Evolutionary conservation across 495 filamentous ascomycete genomes (phyloP), one percentile per base, ranked within the genome.

Genomic region (Hapsidospora chrysogenum): DNA sequence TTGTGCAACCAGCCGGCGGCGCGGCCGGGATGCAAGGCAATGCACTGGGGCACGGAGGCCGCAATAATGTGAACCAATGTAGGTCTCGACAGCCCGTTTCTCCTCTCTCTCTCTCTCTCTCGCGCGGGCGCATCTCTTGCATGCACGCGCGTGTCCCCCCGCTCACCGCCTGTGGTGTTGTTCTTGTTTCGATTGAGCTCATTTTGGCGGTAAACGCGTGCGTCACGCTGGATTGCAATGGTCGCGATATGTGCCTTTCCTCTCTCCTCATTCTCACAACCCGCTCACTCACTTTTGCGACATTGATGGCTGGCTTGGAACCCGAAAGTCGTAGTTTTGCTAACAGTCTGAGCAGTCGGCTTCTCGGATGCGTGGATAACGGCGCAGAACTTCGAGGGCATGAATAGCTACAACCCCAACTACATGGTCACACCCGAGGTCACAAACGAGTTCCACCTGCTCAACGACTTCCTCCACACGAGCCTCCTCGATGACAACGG

Each of bases 371-470:
- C 59, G 72, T 59, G 69, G 72, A 35, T 74, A 62, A 47, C 55
- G 39, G 51, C 52, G 36, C 80, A 81, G 42, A 87, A 74, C 46
- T 89, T 79, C 50, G 78, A 87, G 60, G 85, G 92, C 51, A 92
- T 93, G 78, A 85, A 94, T 58, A 79, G 70, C 46, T 84, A 85
- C 47, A 81, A 95, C 58, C 80, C 85, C 36, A 85, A 79, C 45
- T 95, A 89, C 61, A 85, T 93, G 80, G 87, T 95, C 59, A 77
- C 85, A 17, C 83, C 83, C 38, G 89, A 99, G 53, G 80, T 93
- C 40, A 84, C 80, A 19, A 85, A 83, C 53, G 89, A 99, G 57
- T 95, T 92, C 51, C 92, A 93, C 48, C 63, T 95, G 38, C 70
- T 99, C 41, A 93, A 92, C 45, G 85, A 96, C 54, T 99, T 96